Conservation (phyloP, 2,329 filamentous ascomycete species). For the Tolypocladium ovalisporum region DNA sequence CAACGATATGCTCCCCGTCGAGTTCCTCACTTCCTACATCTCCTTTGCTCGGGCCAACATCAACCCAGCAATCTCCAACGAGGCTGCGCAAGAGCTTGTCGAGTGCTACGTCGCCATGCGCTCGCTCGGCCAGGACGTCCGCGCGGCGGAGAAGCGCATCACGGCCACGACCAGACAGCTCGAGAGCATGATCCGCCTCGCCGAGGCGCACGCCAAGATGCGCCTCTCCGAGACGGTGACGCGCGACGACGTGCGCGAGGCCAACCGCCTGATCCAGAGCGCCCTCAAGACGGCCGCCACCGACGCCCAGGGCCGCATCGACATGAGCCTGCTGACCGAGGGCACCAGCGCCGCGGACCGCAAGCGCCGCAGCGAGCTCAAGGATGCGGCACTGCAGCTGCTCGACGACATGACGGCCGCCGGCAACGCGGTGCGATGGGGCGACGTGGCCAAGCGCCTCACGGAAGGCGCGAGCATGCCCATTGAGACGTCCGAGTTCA, state of each 20-base stretch:
- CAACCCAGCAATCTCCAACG: constrained; percentile 69
- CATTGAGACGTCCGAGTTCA: constrained; percentile 71
- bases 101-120: constrained; percentile 91
- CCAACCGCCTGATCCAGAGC: constrained; percentile 82
- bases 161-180: constrained; percentile 94
- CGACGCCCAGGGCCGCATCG: constrained; percentile 82
- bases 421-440: constrained; percentile 60
- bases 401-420: constrained; percentile 70
- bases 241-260: constrained; percentile 74
- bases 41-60: constrained; percentile 85
- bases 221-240: constrained; percentile 69
- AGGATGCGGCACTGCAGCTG: constrained; percentile 61
- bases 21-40: constrained; percentile 94
- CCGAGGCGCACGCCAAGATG: constrained; percentile 98
- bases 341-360: constrained; percentile 87
- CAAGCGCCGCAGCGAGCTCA: constrained; percentile 72
- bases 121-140: constrained; percentile 78
- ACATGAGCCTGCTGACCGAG: constrained; percentile 92
- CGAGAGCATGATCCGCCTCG: constrained; percentile 94
- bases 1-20: constrained; percentile 77
- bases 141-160: constrained; percentile 86
- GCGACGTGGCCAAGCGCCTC: constrained; percentile 65
- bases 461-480: constrained; percentile 59
- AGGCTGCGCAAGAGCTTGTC: constrained; percentile 75
- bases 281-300: constrained; percentile 97